A percentile compares a stretch with the other conserved stretches of the same genome.
Conservation (phyloP, 1,139 yeast species). For the Nakaseomyces sp. region DNA sequence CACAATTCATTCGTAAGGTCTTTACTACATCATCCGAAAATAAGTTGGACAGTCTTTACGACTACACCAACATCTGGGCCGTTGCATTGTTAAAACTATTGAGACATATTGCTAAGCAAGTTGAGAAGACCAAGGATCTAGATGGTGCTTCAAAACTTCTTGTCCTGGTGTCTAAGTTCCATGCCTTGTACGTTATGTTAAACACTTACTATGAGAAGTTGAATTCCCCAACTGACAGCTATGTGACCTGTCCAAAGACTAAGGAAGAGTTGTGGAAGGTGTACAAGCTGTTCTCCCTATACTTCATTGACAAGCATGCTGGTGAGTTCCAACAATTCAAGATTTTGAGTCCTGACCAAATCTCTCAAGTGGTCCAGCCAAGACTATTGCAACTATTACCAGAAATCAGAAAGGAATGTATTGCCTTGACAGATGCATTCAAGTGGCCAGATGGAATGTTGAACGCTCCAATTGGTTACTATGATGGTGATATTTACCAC, state of each 20-base stretch:
- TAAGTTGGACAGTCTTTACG: constrained; percentile 31
- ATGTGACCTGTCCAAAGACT: constrained; percentile 27
- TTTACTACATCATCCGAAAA: constrained; percentile 29
- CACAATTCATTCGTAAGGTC: constrained; percentile 22
- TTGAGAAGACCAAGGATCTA: constrained; percentile 41
- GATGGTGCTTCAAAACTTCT: constrained; percentile 54
- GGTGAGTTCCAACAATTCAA: constrained; percentile 66
- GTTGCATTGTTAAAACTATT: constrained; percentile 41
- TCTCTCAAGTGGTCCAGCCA: constrained; percentile 39
- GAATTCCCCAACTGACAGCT: constrained; percentile 18
- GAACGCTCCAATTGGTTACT: constrained; percentile 78
- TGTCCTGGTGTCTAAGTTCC: constrained; percentile 51
- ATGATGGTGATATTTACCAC: constrained; percentile 79
- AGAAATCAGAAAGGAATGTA: constrained; percentile 58
- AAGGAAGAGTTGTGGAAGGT: constrained; percentile 39
- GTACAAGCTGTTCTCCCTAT: constrained; percentile 55
- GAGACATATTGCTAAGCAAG: constrained; percentile 39
- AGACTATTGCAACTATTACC: constrained; percentile 40
- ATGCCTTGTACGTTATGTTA: constrained; percentile 47
- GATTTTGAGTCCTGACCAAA: constrained; percentile 42
- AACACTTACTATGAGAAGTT: constrained; percentile 29
- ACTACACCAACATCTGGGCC: constrained; percentile 39
- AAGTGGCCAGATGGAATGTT: constrained; percentile 76
- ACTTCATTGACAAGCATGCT: constrained; percentile 66
- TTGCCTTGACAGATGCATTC: constrained; percentile 85